Percentiles rank a stretch among this genome's conserved stretches.
Evolutionary conservation across 2,329 filamentous ascomycete genomes (phyloP).

Genomic region (Immersiporthe knoxdaviesiana): DNA sequence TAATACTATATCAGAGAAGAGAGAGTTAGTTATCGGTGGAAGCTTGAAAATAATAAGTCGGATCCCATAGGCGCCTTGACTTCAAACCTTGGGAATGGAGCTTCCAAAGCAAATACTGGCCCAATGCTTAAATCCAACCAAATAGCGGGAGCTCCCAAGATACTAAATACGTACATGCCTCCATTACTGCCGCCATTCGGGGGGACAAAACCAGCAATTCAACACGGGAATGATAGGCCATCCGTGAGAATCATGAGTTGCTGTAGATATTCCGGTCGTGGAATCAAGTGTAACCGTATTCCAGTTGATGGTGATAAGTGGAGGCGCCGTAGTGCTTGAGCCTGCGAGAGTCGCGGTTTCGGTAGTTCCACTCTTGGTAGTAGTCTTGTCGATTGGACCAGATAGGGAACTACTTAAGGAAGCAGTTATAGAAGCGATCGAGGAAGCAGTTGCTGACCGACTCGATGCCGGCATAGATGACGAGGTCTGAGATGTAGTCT

Average conservation of each 20-base stretch:
- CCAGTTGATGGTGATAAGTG: slow-evolving; percentile 12
- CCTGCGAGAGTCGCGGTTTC: slow-evolving; percentile 2
- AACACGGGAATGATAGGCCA: slow-evolving; percentile 13
- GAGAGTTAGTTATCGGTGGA: not conserved
- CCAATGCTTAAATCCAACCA: not conserved
- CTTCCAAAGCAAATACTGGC: no score
- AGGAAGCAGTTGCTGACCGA: not conserved
- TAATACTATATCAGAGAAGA: not conserved
- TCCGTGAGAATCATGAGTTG: slow-evolving; percentile 10
- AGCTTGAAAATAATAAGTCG: not conserved
- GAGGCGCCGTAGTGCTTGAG: slow-evolving; percentile 10
- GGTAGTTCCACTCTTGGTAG: slow-evolving; percentile 3
- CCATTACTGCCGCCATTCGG: not conserved
- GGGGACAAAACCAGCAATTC: slow-evolving; percentile 15
- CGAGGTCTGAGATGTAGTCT: not conserved
- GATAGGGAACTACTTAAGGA: not conserved
- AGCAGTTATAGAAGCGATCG: not conserved
- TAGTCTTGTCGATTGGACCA: not conserved
- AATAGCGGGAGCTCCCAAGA: no score
- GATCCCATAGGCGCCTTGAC: not conserved
- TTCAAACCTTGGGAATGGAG: no score
- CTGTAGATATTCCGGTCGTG: slow-evolving; percentile 12
- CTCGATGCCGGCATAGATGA: slow-evolving; percentile 6
- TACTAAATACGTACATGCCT: slow-evolving; percentile 16
- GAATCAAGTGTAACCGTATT: slow-evolving; percentile 4